Evolutionary conservation across 2,329 filamentous ascomycete genomes (phyloP).

Genomic region (Ascochyta lentis): DNA sequence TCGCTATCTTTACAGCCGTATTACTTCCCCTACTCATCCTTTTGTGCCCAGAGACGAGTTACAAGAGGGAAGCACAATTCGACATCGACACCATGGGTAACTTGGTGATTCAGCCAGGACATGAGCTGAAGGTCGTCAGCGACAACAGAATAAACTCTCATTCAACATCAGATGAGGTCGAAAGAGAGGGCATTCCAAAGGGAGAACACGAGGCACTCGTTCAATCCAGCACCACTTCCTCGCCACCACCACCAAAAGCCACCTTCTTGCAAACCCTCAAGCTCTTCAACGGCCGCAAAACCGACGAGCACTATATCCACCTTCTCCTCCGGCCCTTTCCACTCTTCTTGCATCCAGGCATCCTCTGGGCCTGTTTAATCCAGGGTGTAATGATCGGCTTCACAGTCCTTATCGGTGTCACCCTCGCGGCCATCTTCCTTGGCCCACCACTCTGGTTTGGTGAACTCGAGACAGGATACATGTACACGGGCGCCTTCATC

Average conservation of each 20-base stretch:
- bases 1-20: constrained; percentile 79
- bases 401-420: constrained; percentile 89
- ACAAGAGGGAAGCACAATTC: constrained; percentile 67
- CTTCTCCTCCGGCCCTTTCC: constrained; percentile 77
- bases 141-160: not conserved
- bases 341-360: constrained; percentile 82
- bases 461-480: constrained; percentile 84
- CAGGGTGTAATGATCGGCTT: constrained; percentile 93
- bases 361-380: constrained; percentile 81
- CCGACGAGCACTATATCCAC: constrained; percentile 73
- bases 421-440: constrained; percentile 82
- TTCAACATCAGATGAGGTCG: constrained; percentile 3
- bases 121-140: constrained; percentile 1
- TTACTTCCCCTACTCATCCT: constrained; percentile 76
- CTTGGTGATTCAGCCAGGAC: constrained; percentile 16
- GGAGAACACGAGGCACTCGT: not conserved
- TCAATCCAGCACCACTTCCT: not conserved
- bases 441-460: constrained; percentile 82
- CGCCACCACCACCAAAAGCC: constrained; percentile 54
- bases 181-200: not conserved
- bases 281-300: constrained; percentile 82
- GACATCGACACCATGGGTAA: constrained; percentile 69
- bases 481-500: constrained; percentile 79
- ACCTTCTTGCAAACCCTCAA: constrained; percentile 67
- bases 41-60: constrained; percentile 86